phyloP scores from a whole-genome alignment of 345 rosid species.

The Gynandropsis gynandra region DNA sequence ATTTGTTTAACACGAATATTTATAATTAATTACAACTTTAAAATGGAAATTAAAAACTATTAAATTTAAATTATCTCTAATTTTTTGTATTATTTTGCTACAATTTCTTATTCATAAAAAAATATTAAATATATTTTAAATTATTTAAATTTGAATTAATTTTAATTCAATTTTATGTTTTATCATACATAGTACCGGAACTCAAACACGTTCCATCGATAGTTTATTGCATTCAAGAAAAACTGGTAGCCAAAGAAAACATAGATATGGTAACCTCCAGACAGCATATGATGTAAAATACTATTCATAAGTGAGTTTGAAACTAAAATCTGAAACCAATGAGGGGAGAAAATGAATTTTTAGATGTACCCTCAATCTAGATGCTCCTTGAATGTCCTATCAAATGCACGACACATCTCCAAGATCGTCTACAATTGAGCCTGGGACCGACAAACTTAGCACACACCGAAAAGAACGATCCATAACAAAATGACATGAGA shows the following conservation, averaged over 20 bases:
- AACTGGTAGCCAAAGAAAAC: constrained; percentile 62
- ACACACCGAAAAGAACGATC: background rate
- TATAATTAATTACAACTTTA: too few species aligned
- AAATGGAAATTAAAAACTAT: too few species aligned
- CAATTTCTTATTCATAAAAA: too few species aligned
- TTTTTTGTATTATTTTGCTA: too few species aligned
- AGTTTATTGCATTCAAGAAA: too few species aligned
- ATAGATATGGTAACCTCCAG: constrained; percentile 57
- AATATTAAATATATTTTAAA: too few species aligned
- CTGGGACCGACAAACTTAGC: constrained; percentile 26
- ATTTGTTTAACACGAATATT: too few species aligned
- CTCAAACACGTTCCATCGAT: too few species aligned
- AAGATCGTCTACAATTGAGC: constrained; percentile 55
- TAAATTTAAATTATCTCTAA: too few species aligned
- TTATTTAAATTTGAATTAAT: too few species aligned
- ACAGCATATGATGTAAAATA: constrained; percentile 30
- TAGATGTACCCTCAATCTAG: constrained; percentile 61
- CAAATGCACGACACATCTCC: constrained; percentile 66
- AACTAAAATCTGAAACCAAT: background rate
- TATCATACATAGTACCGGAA: too few species aligned
- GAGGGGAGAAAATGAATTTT: background rate
- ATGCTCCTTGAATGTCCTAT: constrained; percentile 64
- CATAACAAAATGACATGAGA: background rate
- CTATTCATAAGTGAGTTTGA: background rate
- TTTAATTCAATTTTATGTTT: too few species aligned